These are phyloP conservation scores for Penicillium freii DNA, from an alignment of 2,329 filamentous ascomycete species.

Conservation along the genomic window DNA sequence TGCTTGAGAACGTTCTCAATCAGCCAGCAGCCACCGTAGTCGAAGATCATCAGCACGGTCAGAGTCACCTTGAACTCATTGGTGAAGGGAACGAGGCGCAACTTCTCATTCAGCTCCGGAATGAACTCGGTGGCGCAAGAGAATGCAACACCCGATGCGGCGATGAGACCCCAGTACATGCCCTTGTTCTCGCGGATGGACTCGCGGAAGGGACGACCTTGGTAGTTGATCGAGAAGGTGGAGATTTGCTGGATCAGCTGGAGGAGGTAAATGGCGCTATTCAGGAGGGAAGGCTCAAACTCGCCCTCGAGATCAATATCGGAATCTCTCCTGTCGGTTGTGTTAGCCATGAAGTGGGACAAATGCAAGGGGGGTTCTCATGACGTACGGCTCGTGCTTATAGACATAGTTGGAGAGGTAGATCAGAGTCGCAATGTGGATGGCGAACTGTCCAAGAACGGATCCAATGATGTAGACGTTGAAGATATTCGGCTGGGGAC, in stretches of 20 bases:
- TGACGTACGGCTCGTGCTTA: conserved; percentile 73
- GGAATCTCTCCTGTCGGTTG: conserved; percentile 47
- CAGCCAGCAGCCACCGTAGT: conserved; percentile 81
- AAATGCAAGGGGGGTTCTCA: not conserved
- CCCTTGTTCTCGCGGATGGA: conserved; percentile 91
- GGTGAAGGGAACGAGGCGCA: conserved; percentile 87
- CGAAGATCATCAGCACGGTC: conserved; percentile 78
- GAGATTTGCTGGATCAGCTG: conserved; percentile 99
- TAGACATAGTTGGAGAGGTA: conserved; percentile 92
- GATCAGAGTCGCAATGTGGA: conserved; percentile 90
- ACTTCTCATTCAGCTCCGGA: conserved; percentile 89
- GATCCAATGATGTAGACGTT: conserved; percentile 98
- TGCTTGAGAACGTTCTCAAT: conserved; percentile 84
- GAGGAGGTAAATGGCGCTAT: conserved; percentile 93
- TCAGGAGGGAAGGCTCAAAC: conserved; percentile 88
- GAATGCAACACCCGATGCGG: conserved; percentile 87
- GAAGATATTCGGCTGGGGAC: conserved; percentile 97
- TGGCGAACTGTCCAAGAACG: conserved; percentile 92
- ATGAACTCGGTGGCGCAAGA: conserved; percentile 92
- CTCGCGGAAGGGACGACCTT: conserved; percentile 96
- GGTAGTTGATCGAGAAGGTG: conserved; percentile 99
- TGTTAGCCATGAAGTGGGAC: conserved; percentile 33
- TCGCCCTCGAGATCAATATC: conserved; percentile 90
- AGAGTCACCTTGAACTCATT: conserved; percentile 85
- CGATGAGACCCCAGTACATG: conserved; percentile 96